Evolutionary conservation across 2,329 filamentous ascomycete genomes (phyloP), one percentile per base, ranked within the genome.

Genomic region (Nannizziopsis arthrosporioides): DNA sequence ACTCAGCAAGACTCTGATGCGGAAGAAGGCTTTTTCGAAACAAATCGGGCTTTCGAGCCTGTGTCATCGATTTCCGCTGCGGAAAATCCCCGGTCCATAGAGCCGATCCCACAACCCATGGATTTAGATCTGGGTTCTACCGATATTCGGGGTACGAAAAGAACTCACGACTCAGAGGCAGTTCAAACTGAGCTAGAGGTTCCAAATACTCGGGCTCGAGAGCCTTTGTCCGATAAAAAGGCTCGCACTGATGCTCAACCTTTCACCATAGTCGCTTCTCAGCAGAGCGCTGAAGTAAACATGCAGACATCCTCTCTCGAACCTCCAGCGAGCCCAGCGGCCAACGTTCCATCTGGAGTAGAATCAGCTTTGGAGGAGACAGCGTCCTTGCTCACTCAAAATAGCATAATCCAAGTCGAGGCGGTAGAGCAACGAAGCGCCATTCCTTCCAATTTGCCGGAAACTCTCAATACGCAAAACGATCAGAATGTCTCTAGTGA

Each of bases 401-500:
- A 18, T 39, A 6, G 9, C 14, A 19, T 10, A 32, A 17, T 15
- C 22, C 11, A 15, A 19, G 5, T 22, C 2, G 36, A 39, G 22
- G 18, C n/a, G 37, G 9, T 34, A n/a, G 15, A 57, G 22, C 19
- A 36, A 47, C 14, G 40, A 6, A 15, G 12, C 7, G 11, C 27
- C 22, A 27, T 27, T 4, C 7, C 6, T 45, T 42, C 12, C 35
- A 42, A 6, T 7, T 15, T 14, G 30, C 22, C 7, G 31, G 40
- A 39, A n/a, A 44, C 19, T 19, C 5, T 19, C 3, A 44, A 53
- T 53, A 48, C 48, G 34, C 34, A 50, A 3, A 54, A 55, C 22
- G 54, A 56, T 27, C 54, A 56, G 14, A 66, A 62, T 22, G 66
- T 69, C 44, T 66, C 67, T 30, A 71, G 67, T 50, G 72, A 70